Evolutionary conservation across 2,329 filamentous ascomycete species (phyloP).

Genomic region (Pseudogymnoascus destructans): DNA sequence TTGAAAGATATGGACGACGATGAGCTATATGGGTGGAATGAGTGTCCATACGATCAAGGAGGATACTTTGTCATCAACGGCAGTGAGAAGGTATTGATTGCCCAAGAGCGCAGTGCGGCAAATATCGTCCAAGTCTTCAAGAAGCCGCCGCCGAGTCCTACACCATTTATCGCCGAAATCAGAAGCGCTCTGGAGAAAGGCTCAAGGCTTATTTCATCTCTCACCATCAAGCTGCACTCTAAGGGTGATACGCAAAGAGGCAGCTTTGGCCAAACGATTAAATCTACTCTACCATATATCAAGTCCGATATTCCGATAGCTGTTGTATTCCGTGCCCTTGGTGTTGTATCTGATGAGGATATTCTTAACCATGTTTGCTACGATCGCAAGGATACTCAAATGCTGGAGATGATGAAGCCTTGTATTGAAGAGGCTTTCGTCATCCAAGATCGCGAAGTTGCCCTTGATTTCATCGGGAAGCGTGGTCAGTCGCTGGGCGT

Average conservation of each 20-base stretch:
- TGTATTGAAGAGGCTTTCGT: slow-evolving; percentile 96
- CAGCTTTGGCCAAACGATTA: slow-evolving; percentile 75
- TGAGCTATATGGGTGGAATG: slow-evolving; percentile 79
- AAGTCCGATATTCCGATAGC: slow-evolving; percentile 88
- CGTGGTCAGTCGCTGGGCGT: slow-evolving; percentile 67
- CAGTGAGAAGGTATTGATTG: slow-evolving; percentile 95
- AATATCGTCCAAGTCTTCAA: slow-evolving; percentile 99
- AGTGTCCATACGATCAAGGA: slow-evolving; percentile 96
- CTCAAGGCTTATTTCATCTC: slow-evolving; percentile 82
- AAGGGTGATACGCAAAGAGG: slow-evolving; percentile 72
- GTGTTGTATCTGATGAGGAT: slow-evolving; percentile 93
- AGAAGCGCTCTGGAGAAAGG: slow-evolving; percentile 94
- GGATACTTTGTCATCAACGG: slow-evolving; percentile 99
- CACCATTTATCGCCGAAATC: slow-evolving; percentile 89
- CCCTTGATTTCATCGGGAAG: slow-evolving; percentile 89
- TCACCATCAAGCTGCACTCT: slow-evolving; percentile 79
- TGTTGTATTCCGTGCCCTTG: slow-evolving; percentile 88
- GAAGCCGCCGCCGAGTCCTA: slow-evolving; percentile 85
- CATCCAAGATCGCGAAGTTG: slow-evolving; percentile 88
- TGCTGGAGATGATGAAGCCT: slow-evolving; percentile 94
- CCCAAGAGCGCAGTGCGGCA: slow-evolving; percentile 90
- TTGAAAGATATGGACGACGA: slow-evolving; percentile 73
- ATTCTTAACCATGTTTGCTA: slow-evolving; percentile 98
- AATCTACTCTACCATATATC: slow-evolving; percentile 84
- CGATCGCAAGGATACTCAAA: slow-evolving; percentile 85